Evolutionary conservation across 495 filamentous ascomycete species (phyloP).

Genomic region (Aspergillus campestris): DNA sequence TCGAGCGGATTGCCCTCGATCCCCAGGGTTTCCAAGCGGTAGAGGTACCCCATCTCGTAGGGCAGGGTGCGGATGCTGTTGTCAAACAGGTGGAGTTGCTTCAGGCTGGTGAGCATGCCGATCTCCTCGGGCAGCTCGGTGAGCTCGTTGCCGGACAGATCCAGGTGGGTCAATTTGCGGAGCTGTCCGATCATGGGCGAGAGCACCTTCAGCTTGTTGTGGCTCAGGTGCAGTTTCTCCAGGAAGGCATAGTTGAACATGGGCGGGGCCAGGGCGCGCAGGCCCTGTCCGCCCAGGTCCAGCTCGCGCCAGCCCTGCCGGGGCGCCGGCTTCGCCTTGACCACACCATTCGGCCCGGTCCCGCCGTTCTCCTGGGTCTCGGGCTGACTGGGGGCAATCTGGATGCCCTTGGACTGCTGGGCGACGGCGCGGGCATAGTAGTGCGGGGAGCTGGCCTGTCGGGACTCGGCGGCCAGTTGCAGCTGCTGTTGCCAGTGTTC

Average conservation of each 20-base stretch:
- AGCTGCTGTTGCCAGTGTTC: slow-evolving; percentile 90
- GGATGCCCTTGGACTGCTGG: slow-evolving; percentile 53
- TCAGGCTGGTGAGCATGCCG: slow-evolving; percentile 88
- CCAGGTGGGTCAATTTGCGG: slow-evolving; percentile 66
- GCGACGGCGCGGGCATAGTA: slow-evolving; percentile 54
- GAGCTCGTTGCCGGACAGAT: slow-evolving; percentile 82
- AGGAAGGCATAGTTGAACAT: slow-evolving; percentile 85
- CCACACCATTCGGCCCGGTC: slow-evolving; percentile 53
- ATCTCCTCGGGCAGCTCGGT: slow-evolving; percentile 80
- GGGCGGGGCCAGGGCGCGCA: slow-evolving; percentile 66
- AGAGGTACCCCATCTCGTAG: slow-evolving; percentile 77
- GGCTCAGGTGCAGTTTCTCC: slow-evolving; percentile 80
- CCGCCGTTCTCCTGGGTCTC: slow-evolving; percentile 52
- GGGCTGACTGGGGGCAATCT: slow-evolving; percentile 45
- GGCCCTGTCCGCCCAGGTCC: slow-evolving; percentile 87
- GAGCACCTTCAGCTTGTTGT: slow-evolving; percentile 74
- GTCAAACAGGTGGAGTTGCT: slow-evolving; percentile 73
- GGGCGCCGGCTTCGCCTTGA: slow-evolving; percentile 46
- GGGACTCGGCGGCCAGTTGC: slow-evolving; percentile 64
- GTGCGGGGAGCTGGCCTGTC: slow-evolving; percentile 53
- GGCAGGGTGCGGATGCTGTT: slow-evolving; percentile 79
- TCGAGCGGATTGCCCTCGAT: slow-evolving; percentile 86
- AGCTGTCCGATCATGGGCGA: slow-evolving; percentile 73
- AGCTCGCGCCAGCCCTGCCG: slow-evolving; percentile 84
- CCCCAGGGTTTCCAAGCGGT: slow-evolving; percentile 77